A percentile compares a stretch with the other conserved stretches of the same genome.
Evolutionary conservation across 2,329 filamentous ascomycete genomes (phyloP).

Genomic region (Beauveria brongniartii): DNA sequence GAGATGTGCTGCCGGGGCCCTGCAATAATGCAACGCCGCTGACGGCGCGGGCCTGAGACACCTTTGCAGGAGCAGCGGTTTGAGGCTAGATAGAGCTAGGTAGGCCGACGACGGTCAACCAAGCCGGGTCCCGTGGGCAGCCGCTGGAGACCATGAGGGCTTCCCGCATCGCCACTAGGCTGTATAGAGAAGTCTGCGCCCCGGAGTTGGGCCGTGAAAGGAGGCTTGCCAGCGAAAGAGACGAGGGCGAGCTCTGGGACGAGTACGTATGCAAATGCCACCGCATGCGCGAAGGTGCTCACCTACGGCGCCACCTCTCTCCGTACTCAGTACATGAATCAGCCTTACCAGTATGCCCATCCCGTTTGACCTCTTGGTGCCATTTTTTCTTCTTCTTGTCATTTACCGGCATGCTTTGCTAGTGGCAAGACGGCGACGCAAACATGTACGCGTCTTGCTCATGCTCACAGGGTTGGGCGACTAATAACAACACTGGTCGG

Average conservation of each 20-base stretch:
- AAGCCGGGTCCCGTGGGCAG: not conserved
- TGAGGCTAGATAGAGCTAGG: not conserved
- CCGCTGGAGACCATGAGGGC: not conserved
- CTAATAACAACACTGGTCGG: not conserved
- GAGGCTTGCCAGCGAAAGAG: not conserved
- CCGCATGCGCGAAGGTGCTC: not conserved
- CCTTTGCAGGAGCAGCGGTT: not conserved
- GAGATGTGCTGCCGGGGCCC: not conserved
- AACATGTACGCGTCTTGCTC: not conserved
- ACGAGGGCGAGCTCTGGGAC: not conserved
- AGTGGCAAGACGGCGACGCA: constrained; percentile 3
- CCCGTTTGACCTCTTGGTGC: not conserved
- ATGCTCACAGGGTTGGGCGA: not conserved
- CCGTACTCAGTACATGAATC: no score
- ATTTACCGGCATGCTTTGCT: not conserved
- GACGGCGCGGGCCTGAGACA: not conserved
- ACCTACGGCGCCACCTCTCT: not conserved
- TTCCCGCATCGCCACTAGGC: constrained; percentile 4
- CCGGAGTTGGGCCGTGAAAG: not conserved
- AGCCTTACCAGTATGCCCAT: no score
- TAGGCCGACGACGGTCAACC: constrained; percentile 16
- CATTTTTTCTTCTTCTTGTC: not conserved
- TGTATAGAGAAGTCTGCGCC: not conserved
- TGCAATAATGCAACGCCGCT: not conserved
- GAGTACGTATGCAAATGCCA: not conserved